Base-by-base conservation (phyloP, 1,284 basidiomycete species). In the Filobasidium uniguttulatum region DNA sequence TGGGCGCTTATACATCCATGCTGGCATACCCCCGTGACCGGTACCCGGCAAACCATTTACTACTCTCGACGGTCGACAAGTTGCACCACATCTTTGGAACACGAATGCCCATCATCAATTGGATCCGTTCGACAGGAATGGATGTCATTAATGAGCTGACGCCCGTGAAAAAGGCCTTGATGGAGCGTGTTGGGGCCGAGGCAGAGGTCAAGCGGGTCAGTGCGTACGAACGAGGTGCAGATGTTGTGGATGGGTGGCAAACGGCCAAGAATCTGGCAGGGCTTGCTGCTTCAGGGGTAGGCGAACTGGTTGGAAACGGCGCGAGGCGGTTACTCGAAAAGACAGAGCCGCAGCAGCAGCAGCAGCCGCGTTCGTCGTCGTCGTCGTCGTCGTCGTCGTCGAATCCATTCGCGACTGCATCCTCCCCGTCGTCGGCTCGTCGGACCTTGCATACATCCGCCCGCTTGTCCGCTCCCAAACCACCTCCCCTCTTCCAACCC, bases 91-190 rank as follows among this genome's bases (percentile, higher is more conserved):
- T 94, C 8, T 94, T 91, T 63, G 71, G 79, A 0, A 75, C 76
- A 3, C 77, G 81, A 31, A 70, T 73, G 15, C 74, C 73, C 8
- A 78, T 83, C 2, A 60, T 91, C 25, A 87, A 93, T 25, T 88
- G 84, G 84, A 81, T 80, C 5, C 78, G 90, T 44, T 83, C 83
- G 0, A 78, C 83, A 8, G 90, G 89, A 0, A 65, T 94, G n/a
- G 89, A 94, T 60, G 79, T 93, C 8, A 61, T 94, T 40, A 93
- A 96, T 61, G 89, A 96, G 68, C 68, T 93, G 19, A 82, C 84
- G 54, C 72, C 77, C 0, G 60, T 94, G 55, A 94, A 94, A 69
- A 76, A 77, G 5, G 79, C 81, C 1, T 67, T 94, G 23, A 89
- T 94, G 85, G 75, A 80, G 60, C 73, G 75, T 19, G 89, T 85